Evolutionary conservation across 306 rosid genomes (phyloP).

Genomic region (Vachellia collinsii): DNA sequence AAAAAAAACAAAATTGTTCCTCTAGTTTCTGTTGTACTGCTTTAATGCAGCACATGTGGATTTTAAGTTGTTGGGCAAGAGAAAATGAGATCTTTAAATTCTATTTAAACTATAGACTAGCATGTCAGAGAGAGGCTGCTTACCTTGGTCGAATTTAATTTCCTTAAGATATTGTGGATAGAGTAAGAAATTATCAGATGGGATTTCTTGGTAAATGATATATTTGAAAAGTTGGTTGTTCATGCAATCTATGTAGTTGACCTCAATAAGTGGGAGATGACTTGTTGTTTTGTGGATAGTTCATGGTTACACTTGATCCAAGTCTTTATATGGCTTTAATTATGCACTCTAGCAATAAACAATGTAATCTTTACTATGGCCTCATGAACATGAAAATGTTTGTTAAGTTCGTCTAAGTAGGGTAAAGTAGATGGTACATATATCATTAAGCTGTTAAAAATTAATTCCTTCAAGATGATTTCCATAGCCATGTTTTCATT

Average conservation of each 20-base stretch:
- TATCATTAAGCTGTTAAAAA: conserved; percentile 12
- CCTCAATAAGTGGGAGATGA: not conserved
- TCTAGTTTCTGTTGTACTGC: conserved; percentile 14
- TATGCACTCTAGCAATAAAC: conserved; percentile 9
- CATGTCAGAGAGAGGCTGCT: conserved; percentile 12
- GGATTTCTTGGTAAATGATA: not conserved
- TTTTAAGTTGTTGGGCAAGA: conserved; percentile 7
- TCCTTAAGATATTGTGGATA: not conserved
- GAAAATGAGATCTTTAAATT: conserved; percentile 5
- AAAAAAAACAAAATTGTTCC: not conserved
- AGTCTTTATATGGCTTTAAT: not conserved
- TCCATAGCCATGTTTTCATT: conserved; percentile 14
- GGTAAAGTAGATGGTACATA: not conserved
- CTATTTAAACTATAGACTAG: not conserved
- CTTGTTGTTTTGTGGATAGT: not conserved
- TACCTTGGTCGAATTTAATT: conserved; percentile 9
- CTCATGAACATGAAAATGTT: conserved; percentile 24
- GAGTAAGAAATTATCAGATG: not conserved
- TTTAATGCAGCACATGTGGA: conserved; percentile 12
- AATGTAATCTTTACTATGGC: conserved; percentile 11
- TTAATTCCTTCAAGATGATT: conserved; percentile 17
- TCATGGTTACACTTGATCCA: not conserved
- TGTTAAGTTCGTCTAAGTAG: not conserved
- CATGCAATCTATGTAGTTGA: not conserved
- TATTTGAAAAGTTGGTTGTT: not conserved